A percentile compares a stretch with the other conserved stretches of the same genome.
Conservation (phyloP, 495 filamentous ascomycete species). For the Astrocystis sublimbata region DNA sequence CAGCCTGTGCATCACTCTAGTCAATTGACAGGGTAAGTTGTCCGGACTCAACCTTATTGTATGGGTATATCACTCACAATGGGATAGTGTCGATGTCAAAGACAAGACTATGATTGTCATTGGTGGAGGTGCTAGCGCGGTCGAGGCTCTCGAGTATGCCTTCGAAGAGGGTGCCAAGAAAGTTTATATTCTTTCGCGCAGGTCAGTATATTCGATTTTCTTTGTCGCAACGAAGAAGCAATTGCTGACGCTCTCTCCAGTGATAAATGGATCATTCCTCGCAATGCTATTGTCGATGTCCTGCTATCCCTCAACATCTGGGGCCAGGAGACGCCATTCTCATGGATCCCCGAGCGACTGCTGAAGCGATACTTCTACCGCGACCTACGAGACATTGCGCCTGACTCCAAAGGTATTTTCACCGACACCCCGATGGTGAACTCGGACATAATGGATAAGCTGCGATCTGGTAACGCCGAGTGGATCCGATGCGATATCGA, state of each 20-base stretch:
- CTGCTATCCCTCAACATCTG: constrained; percentile 77
- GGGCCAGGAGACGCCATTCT: constrained; percentile 70
- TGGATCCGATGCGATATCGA: constrained; percentile 83
- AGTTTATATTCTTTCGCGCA: constrained; percentile 72
- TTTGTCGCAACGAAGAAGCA: neutral
- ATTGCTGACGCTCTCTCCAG: constrained; percentile 20
- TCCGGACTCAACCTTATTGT: neutral
- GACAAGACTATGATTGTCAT: constrained; percentile 74
- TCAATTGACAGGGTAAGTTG: constrained; percentile 61
- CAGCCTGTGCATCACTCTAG: constrained; percentile 73
- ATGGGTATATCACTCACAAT: neutral
- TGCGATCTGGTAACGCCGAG: constrained; percentile 70
- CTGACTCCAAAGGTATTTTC: constrained; percentile 68
- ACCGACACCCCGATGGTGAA: constrained; percentile 88
- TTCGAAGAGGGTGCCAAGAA: constrained; percentile 63
- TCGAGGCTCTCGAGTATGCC: constrained; percentile 83
- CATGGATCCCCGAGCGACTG: constrained; percentile 75
- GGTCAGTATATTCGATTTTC: neutral
- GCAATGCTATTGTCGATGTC: constrained; percentile 71
- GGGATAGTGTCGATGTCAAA: constrained; percentile 49
- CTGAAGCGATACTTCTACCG: constrained; percentile 82
- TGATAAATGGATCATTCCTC: constrained; percentile 89
- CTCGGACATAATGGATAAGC: constrained; percentile 72
- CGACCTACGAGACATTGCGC: constrained; percentile 76
- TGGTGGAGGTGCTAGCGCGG: constrained; percentile 78